Base-by-base conservation (phyloP, 1,139 yeast species). In the Suhomyces atakaporum region DNA sequence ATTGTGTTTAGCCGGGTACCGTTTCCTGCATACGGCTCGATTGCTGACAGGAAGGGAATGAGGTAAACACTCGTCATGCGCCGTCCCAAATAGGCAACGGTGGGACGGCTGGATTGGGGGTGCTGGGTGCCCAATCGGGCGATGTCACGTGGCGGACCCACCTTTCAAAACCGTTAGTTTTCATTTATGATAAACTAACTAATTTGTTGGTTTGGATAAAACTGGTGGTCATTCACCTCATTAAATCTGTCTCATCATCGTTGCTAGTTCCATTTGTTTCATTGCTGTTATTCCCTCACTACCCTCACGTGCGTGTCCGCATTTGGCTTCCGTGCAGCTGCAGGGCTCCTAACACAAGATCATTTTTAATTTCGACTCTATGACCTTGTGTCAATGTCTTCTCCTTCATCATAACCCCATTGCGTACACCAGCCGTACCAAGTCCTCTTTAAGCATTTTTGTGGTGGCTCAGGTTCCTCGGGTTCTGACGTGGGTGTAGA, bases 381-480 rank as follows among this genome's bases (percentile, higher is more conserved):
- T 13, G 14, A 10, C 14, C 25, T n/a, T 20, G 26, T 11, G n/a
- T 14, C 15, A 16, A 9, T 29, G 15, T 20, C 34, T 10, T 29
- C 16, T 18, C 27, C 28, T 10, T 51, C 56, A 26, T 50, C 62
- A 32, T 56, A 43, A 7, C 66, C 71, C 73, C 74, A 70, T 50
- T 63, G 48, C 12, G 49, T 39, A 42, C 76, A 70, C 73, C 74
- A 68, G 3, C 76, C 76, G 43, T 69, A 70, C 76, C 76, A 70
- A 1, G 73, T 66, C 39, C 75, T 49, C 45, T 64, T 53, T 29
- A 69, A 47, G 45, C 76, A 70, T 46, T 68, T 69, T 42, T 59
- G 48, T 3, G 70, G 68, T 4, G 40, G 41, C 5, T 43, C 50
- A 15, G 49, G 41, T 5, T 29, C 9, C 13, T 23, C 22, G 21